Evolutionary conservation across 2,329 filamentous ascomycete genomes (phyloP).

Genomic region (Passalora sequoiae): DNA sequence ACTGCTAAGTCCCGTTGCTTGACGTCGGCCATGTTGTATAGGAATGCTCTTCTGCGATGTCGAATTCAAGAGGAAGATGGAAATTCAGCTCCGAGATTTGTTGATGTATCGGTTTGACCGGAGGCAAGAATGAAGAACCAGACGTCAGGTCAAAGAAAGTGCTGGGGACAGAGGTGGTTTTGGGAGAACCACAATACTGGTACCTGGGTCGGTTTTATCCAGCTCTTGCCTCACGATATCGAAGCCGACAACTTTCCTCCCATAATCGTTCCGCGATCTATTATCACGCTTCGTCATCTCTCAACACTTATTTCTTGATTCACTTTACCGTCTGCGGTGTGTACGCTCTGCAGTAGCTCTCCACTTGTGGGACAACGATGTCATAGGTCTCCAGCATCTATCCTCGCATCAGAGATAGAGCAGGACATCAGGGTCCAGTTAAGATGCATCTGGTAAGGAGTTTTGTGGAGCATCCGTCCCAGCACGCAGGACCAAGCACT

Average conservation of each 20-base stretch:
- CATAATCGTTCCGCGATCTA: too few relatives aligned
- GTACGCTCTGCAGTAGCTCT: too few relatives aligned
- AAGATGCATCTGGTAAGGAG: not conserved
- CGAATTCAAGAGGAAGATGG: not conserved
- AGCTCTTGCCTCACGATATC: not conserved
- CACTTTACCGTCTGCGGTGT: too few relatives aligned
- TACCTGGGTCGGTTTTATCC: constrained; percentile 12
- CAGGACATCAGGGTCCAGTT: constrained; percentile 8
- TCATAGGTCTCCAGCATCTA: constrained; percentile 21
- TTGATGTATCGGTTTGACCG: not conserved
- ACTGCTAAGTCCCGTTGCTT: constrained; percentile 54
- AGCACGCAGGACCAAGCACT: too few relatives aligned
- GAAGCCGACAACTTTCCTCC: constrained; percentile 6
- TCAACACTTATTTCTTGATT: too few relatives aligned
- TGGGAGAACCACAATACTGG: too few relatives aligned
- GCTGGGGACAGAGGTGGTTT: too few relatives aligned
- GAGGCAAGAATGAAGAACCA: not conserved
- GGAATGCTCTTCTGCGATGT: constrained; percentile 20
- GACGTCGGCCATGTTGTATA: constrained; percentile 58
- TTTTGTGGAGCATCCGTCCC: constrained; percentile 1
- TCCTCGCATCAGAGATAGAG: constrained; percentile 14
- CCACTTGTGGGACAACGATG: constrained; percentile 15
- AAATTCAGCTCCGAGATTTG: not conserved
- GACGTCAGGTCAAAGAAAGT: not conserved
- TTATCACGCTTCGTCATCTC: constrained; percentile 4